Evolutionary conservation across 352 stramenopile genomes (phyloP).

Genomic region (Saprolegnia parasitica): DNA sequence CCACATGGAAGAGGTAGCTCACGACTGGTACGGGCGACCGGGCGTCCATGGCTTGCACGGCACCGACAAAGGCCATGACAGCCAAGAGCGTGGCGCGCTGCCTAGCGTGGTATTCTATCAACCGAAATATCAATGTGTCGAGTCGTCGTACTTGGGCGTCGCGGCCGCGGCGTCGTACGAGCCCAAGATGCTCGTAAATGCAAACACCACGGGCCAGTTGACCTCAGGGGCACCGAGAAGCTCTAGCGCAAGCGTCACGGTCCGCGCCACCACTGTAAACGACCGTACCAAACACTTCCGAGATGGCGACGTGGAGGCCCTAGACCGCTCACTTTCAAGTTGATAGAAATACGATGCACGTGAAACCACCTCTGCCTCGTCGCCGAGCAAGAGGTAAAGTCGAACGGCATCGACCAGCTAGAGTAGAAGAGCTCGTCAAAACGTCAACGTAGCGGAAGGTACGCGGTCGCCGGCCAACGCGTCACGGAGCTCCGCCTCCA

Average conservation of each 20-base stretch:
- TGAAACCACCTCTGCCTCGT: neutral
- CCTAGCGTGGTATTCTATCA: conserved; percentile 5
- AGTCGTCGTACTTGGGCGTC: conserved; percentile 1
- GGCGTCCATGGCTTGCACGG: conserved; percentile 18
- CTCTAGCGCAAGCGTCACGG: neutral
- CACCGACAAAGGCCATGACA: conserved; percentile 11
- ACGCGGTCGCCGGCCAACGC: neutral
- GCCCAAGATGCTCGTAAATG: conserved; percentile 9
- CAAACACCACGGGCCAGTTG: conserved; percentile 1
- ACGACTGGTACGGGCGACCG: conserved; percentile 11
- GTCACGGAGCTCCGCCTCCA: neutral
- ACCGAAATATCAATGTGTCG: neutral
- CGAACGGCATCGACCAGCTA: conserved; percentile 21
- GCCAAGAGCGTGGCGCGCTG: conserved; percentile 2
- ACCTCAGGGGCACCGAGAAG: neutral
- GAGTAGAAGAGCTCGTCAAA: neutral
- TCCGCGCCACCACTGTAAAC: neutral
- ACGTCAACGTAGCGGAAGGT: neutral
- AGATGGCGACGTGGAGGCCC: neutral
- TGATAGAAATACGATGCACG: neutral
- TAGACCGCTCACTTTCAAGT: neutral
- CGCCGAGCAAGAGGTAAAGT: conserved; percentile 19
- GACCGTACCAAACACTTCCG: conserved; percentile 4
- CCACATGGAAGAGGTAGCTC: conserved; percentile 19
- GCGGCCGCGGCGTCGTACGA: neutral